Evolutionary conservation across 2,329 filamentous ascomycete genomes (phyloP).

Genomic region (Pseudogymnoascus sp.): DNA sequence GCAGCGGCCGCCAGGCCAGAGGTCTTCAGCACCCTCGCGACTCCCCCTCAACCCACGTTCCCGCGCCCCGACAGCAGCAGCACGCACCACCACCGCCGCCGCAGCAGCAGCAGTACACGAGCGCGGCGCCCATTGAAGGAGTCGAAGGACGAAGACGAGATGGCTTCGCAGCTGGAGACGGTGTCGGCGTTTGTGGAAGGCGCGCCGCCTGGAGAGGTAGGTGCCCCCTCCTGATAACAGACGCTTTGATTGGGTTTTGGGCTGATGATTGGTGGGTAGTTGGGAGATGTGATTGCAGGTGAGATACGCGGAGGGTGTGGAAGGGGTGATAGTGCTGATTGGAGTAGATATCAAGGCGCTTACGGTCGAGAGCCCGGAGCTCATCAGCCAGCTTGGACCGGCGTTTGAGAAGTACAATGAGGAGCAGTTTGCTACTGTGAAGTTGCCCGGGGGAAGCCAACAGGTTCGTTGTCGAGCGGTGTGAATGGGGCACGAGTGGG

Average conservation of each 20-base stretch:
- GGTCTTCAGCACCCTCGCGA: constrained; percentile 6
- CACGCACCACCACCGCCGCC: constrained; percentile 14
- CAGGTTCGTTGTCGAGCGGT: constrained; percentile 44
- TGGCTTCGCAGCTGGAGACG: constrained; percentile 44
- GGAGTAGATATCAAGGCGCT: constrained; percentile 78
- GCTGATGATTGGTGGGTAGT: constrained; percentile 13
- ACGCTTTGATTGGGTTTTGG: background rate
- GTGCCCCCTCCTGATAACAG: constrained; percentile 12
- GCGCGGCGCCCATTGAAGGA: background rate
- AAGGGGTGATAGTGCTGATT: background rate
- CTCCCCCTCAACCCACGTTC: background rate
- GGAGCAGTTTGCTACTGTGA: constrained; percentile 81
- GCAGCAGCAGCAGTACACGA: background rate
- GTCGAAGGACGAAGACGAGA: constrained; percentile 10
- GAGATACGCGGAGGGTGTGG: background rate
- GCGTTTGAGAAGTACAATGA: constrained; percentile 96
- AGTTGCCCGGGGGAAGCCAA: constrained; percentile 79
- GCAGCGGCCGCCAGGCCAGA: background rate
- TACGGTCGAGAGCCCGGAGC: constrained; percentile 59
- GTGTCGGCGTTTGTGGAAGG: constrained; percentile 86
- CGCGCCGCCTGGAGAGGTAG: constrained; percentile 92
- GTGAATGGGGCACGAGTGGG: background rate
- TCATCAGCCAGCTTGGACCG: constrained; percentile 66
- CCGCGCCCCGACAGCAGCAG: background rate
- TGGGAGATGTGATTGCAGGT: constrained; percentile 23